These are phyloP conservation scores for Alternaria conjuncta DNA, from an alignment of 2,329 filamentous ascomycete genomes.

Conservation along the genomic window DNA sequence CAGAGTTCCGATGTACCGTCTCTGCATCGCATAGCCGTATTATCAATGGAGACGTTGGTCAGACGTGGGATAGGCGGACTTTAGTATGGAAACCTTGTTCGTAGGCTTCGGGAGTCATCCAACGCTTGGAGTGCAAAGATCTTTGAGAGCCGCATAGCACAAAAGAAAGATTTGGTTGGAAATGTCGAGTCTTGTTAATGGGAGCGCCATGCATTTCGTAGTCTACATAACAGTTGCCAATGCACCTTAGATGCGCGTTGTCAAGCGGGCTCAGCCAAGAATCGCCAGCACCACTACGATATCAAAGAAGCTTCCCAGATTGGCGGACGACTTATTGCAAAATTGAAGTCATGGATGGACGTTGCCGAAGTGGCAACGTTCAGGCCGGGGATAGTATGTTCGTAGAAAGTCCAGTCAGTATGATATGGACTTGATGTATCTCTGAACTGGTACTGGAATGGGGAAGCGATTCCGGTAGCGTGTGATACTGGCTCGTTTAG, in stretches of 20 bases:
- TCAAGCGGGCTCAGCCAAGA: slow-evolving; percentile 15
- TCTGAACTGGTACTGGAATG: slow-evolving; percentile 28
- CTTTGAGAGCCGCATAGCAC: neutral
- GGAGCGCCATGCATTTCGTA: neutral
- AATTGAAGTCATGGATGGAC: slow-evolving; percentile 51
- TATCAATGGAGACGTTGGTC: neutral
- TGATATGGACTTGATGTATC: slow-evolving; percentile 41
- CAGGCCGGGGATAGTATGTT: slow-evolving; percentile 52
- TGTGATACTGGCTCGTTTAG: slow-evolving; percentile 19
- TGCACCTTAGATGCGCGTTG: neutral
- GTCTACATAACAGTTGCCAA: neutral
- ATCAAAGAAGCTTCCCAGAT: slow-evolving; percentile 55
- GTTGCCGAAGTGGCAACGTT: slow-evolving; percentile 31
- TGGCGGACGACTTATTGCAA: slow-evolving; percentile 21
- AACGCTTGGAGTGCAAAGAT: neutral
- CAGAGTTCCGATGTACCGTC: neutral
- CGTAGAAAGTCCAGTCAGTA: slow-evolving; percentile 57
- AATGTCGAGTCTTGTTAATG: neutral
- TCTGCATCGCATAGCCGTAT: neutral
- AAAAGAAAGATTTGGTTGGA: neutral
- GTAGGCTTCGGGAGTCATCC: neutral
- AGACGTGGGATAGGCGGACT: neutral
- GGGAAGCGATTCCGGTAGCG: slow-evolving; percentile 26
- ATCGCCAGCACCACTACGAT: slow-evolving; percentile 44
- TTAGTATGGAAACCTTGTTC: neutral